Base-by-base conservation (phyloP, 202 grass and related monocot species). In the Cymbopogon flexuosus region DNA sequence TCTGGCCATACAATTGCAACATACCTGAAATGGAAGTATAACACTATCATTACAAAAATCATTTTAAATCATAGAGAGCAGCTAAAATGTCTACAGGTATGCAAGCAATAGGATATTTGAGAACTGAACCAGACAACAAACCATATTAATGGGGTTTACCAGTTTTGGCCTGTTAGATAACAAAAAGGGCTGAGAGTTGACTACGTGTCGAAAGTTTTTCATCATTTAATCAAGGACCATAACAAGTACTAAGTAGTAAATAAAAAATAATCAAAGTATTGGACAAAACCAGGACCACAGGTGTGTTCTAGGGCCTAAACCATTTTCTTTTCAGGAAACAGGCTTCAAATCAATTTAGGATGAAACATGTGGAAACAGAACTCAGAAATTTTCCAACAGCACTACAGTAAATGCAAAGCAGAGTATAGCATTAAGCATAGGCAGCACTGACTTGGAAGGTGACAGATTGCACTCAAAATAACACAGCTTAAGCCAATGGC, bases 1-100 rank as follows among this genome's bases (percentile, higher is more conserved):
- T 99, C 96, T 59, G 96, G 96, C 96, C 92, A 96, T 70, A 99
- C 85, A 75, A 88, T 72, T 80, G 96, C 84, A 84, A 99, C 92
- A 72, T 99, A 99, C 86, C 96, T 99, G 90, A 74, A 86, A 88
- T 40, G 21, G 83, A 83, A 56, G 23, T 33, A 89, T 54, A 79
- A 16, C 0, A 35, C 23, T 43, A 3, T 21, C 72, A 37, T 73
- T 78, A 68, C 31, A 68, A 82, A 73, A 68, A 35, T 45, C 43
- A 65, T 63, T 74, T 68, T 42, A 22, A 22, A 72, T 18, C 2
- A 27, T 33, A 57, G 6, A 10, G 23, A 51, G 72, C n/a, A 85
- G 70, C 39, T 65, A 84, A 27, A 35, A 58, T 39, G 54, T 57
- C 18, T 62, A 73, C 70, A 68, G 62, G n/a, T 52, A 27, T 15